These are phyloP conservation scores for thale cress (Arabidopsis thaliana) DNA, from an alignment of 345 rosid genomes.

Conservation along the genomic window TAIR10.1 NC_003070.9:6366501-6367000, in stretches of 20 bases:
- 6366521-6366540: slow-evolving; percentile 7
- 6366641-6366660: slow-evolving; percentile 28
- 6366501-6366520: background rate
- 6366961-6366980: background rate
- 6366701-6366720: slow-evolving; percentile 26
- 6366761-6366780: background rate
- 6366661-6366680: slow-evolving; percentile 29
- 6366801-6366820: background rate
- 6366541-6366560: background rate
- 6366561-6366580: slow-evolving; percentile 25
- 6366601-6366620: slow-evolving; percentile 20
- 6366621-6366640: slow-evolving; percentile 21
- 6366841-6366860: background rate
- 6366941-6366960: too few species aligned
- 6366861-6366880: too few species aligned
- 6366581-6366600: slow-evolving; percentile 26
- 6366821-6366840: background rate
- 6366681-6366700: slow-evolving; percentile 29
- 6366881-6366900: background rate
- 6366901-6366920: background rate
- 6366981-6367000: background rate
- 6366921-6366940: background rate
- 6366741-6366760: background rate
- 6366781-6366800: background rate
- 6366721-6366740: slow-evolving; percentile 23